Percentiles rank a stretch among this genome's conserved stretches.
phyloP scores from a whole-genome alignment of 371 early-diverging fungal genomes.

The Nosema muscidifuracis region DNA sequence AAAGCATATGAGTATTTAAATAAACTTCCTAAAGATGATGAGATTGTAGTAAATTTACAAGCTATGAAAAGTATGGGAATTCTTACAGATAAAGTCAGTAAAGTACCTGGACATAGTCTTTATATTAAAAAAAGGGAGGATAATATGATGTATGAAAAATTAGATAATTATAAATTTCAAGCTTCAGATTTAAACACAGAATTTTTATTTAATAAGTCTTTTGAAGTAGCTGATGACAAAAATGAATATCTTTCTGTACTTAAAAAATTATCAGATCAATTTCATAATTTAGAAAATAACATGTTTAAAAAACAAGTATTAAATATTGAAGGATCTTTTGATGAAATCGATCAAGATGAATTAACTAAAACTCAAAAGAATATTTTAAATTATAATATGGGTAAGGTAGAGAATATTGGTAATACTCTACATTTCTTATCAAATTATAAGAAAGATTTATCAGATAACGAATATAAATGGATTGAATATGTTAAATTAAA shows the following conservation, averaged over 20 bases:
- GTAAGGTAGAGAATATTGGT: not conserved
- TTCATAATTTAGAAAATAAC: conserved; percentile 1
- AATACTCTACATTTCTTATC: conserved; percentile 23
- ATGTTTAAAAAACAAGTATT: conserved; percentile 32
- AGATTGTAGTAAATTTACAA: conserved; percentile 44
- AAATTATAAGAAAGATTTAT: conserved; percentile 14
- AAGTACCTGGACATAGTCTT: conserved; percentile 2
- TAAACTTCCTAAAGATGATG: conserved; percentile 21
- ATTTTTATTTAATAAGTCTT: conserved; percentile 34
- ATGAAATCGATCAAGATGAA: not conserved
- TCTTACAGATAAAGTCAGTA: conserved; percentile 1
- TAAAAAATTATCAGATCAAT: not conserved
- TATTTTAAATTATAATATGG: conserved; percentile 16
- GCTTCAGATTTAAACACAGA: conserved; percentile 20
- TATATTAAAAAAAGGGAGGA: conserved; percentile 14
- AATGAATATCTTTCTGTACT: conserved; percentile 19
- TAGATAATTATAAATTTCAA: conserved; percentile 8
- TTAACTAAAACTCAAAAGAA: conserved; percentile 28
- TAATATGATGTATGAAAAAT: conserved; percentile 3
- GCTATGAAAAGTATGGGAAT: conserved; percentile 36
- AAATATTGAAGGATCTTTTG: conserved; percentile 24
- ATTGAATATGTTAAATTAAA: not conserved
- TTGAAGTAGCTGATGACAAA: conserved; percentile 25
- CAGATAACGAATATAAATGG: conserved; percentile 1
- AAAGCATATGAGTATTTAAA: conserved; percentile 31